Base-by-base conservation (phyloP, 768 basidiomycete species). In the Pleurotus sapidus region DNA sequence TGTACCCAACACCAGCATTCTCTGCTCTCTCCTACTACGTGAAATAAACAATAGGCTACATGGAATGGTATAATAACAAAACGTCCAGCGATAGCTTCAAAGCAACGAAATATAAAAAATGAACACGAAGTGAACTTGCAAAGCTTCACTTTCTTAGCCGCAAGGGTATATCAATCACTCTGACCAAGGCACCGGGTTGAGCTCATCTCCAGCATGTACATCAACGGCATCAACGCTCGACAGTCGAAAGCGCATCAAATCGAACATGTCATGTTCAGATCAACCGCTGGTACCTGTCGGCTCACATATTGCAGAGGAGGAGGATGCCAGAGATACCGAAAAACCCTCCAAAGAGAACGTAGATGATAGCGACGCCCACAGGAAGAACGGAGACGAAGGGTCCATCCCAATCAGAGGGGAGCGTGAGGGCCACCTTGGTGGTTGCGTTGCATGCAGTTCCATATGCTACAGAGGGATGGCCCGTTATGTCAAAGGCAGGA, bases 391-490 rank as follows among this genome's bases (percentile, higher is more conserved):
- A 70, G 12, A 73, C 79, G 56, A 74, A 73, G 3, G 61, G 61
- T n/a, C 89, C 88, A 61, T 88, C 78, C 89, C 87, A 90, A 59
- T 61, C 68, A 0, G 70, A 46, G 1, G 87, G 81, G 15, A 83
- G 64, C 0, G 64, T 55, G 38, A 91, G 73, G 1, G 73, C 74
- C 18, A 73, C 47, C 27, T 80, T 79, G 46, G 66, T 65, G 0
- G 63, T 58, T 0, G 60, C 61, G 23, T 57, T 56, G 66, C 88
- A 89, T 1, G 77, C 74, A 7, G 74, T 59, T 3, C 75, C 71
- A 62, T 88, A 91, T n/a, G 77, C 88, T 88, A 63, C 18, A 48
- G 11, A 23, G 23, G 20, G 30, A 20, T 43, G 42, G 55, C 64
- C 46, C 59, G 42, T 53, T 55, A 60, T 34, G 30, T 57, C 15